A percentile compares a stretch with the other conserved stretches of the same genome.
Conservation (phyloP, 1,284 basidiomycete species). For the Vanrija pseudolonga region DNA sequence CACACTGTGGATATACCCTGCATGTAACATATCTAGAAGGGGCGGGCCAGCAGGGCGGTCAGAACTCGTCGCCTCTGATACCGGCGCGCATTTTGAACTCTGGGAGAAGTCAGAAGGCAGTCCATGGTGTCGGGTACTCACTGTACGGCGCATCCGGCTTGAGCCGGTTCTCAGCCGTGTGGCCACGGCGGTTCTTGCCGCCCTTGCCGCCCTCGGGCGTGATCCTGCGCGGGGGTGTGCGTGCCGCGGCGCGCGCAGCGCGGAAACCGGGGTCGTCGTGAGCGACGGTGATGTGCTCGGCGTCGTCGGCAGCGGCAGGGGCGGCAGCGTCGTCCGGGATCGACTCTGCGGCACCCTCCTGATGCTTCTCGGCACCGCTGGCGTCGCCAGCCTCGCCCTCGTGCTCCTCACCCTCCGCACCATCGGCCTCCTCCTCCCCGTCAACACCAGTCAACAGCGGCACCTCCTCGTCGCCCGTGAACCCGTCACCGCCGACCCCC, state of each 20-base stretch:
- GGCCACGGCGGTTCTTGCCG: too few species aligned
- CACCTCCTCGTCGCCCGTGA: not conserved
- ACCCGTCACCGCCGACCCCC: slow-evolving; percentile 21
- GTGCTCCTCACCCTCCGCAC: not conserved
- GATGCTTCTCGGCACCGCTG: not conserved
- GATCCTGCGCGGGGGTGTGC: slow-evolving; percentile 3
- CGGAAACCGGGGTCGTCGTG: not conserved
- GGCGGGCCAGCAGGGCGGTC: not conserved
- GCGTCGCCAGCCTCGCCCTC: not conserved
- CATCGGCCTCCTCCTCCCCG: not conserved
- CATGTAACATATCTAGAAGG: not conserved
- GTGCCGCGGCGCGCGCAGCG: slow-evolving; percentile 1
- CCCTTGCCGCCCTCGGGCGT: slow-evolving; percentile 11
- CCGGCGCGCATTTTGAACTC: slow-evolving; percentile 33
- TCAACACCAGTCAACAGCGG: not conserved
- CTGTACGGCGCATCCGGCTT: slow-evolving; percentile 46
- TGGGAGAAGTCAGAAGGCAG: not conserved
- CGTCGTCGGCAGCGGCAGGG: not conserved
- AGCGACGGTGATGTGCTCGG: not conserved
- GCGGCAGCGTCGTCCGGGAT: not conserved
- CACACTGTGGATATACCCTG: not conserved
- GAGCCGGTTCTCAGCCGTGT: not conserved
- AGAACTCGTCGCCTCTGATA: slow-evolving; percentile 46
- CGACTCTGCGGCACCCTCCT: not conserved
- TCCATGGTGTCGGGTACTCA: slow-evolving; percentile 26